These are phyloP conservation scores for Pythium brassicae DNA, from an alignment of 352 stramenopile species.

Conservation along the genomic window DNA sequence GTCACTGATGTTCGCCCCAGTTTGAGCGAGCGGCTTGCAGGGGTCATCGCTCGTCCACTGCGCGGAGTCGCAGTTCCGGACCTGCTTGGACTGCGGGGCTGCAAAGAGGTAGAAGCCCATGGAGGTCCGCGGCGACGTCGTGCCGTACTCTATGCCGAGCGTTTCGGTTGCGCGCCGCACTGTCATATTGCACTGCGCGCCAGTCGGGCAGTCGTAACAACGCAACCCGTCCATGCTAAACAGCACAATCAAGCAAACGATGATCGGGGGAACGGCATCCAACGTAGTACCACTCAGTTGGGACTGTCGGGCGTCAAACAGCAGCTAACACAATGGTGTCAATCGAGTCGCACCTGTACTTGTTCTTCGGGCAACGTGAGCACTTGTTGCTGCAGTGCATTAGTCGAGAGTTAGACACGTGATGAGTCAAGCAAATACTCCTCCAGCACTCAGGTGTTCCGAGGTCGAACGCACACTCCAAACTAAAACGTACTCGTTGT, in stretches of 20 bases:
- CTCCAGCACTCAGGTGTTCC: too few relatives aligned
- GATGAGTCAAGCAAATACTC: background rate
- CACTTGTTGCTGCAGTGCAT: conserved; percentile 32
- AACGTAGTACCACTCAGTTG: too few relatives aligned
- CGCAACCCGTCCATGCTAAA: conserved; percentile 46
- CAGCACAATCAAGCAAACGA: background rate
- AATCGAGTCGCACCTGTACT: conserved; percentile 32
- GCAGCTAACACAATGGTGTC: background rate
- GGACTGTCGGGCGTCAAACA: background rate
- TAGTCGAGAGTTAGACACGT: background rate
- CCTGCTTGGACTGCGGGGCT: conserved; percentile 36
- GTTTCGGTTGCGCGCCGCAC: conserved; percentile 51
- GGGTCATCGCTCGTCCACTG: conserved; percentile 46
- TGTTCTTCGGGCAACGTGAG: conserved; percentile 38
- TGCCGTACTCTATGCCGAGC: conserved; percentile 36
- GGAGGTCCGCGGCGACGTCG: conserved; percentile 43
- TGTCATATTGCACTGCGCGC: conserved; percentile 41
- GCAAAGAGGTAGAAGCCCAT: conserved; percentile 57
- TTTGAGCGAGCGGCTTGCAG: conserved; percentile 28
- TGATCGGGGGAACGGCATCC: background rate
- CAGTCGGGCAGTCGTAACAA: conserved; percentile 52
- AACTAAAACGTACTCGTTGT: conserved; percentile 21
- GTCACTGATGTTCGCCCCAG: conserved; percentile 18
- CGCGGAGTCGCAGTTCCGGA: conserved; percentile 22
- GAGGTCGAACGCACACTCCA: background rate